Evolutionary conservation across 768 basidiomycete genomes (phyloP).

Genomic region (Clitopilus passeckerianus): DNA sequence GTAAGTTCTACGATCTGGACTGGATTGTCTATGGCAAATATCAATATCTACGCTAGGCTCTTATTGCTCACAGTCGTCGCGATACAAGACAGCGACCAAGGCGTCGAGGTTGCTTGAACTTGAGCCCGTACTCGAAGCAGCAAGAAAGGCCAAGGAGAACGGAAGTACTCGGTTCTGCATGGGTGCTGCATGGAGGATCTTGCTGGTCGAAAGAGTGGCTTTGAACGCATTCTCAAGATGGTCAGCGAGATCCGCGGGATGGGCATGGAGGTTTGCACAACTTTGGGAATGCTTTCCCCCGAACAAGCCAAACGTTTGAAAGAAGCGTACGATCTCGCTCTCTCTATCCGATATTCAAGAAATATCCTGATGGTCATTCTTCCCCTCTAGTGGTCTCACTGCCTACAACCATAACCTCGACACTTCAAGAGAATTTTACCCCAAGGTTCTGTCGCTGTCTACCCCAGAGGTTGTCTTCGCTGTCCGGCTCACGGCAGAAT

Average conservation of each 20-base stretch:
- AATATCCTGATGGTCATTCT: slow-evolving; percentile 3
- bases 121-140: slow-evolving; percentile 90
- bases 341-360: not conserved
- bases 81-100: slow-evolving; percentile 83
- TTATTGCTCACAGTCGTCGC: slow-evolving; percentile 97
- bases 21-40: slow-evolving; percentile 2
- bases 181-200: slow-evolving; percentile 99
- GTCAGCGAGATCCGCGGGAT: slow-evolving; percentile 86
- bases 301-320: slow-evolving; percentile 91
- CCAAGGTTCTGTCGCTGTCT: slow-evolving; percentile 46
- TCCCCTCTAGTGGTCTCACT: slow-evolving; percentile 67
- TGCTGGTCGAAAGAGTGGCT: slow-evolving; percentile 87
- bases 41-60: slow-evolving; percentile 50
- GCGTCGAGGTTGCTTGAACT: slow-evolving; percentile 85
- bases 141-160: slow-evolving; percentile 90
- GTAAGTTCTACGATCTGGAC: slow-evolving; percentile 37
- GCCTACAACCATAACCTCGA: slow-evolving; percentile 99
- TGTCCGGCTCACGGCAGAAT: not conserved
- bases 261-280: slow-evolving; percentile 99
- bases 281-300: slow-evolving; percentile 92
- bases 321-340: slow-evolving; percentile 66
- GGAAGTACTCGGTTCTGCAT: slow-evolving; percentile 98
- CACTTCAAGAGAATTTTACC: slow-evolving; percentile 96
- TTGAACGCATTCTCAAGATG: slow-evolving; percentile 91
- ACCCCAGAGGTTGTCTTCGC: not conserved